Evolutionary conservation across 2,329 filamentous ascomycete genomes (phyloP).

Genomic region (Ploettnerulaceae sp.): DNA sequence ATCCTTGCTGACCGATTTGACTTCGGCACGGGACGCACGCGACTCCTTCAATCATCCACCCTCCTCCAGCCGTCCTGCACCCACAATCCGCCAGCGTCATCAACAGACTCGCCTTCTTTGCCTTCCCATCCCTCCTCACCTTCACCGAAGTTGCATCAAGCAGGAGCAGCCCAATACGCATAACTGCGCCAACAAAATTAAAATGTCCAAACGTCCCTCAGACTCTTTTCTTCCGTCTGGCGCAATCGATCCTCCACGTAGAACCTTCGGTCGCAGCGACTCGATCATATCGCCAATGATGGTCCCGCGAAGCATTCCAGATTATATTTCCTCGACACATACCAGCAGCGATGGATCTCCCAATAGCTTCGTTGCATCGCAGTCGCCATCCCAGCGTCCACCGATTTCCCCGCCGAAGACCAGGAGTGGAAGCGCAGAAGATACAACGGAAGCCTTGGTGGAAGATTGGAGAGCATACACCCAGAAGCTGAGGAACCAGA

Average conservation of each 20-base stretch:
- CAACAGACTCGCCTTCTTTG: slow-evolving; percentile 14
- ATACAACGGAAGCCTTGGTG: slow-evolving; percentile 24
- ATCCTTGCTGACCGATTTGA: slow-evolving; percentile 1
- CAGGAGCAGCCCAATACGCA: not conserved
- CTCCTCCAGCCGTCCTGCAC: no score
- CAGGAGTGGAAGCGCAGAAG: slow-evolving; percentile 28
- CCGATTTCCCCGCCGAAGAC: slow-evolving; percentile 33
- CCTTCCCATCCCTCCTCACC: not conserved
- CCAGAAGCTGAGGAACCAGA: slow-evolving; percentile 29
- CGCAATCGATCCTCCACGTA: slow-evolving; percentile 21
- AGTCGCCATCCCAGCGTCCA: slow-evolving; percentile 18
- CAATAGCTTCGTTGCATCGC: slow-evolving; percentile 15
- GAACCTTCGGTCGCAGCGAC: slow-evolving; percentile 8
- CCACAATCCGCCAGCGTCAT: no score
- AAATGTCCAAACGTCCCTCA: slow-evolving; percentile 23
- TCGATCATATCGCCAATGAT: slow-evolving; percentile 19
- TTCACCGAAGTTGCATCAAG: not conserved
- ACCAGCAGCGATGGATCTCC: slow-evolving; percentile 11
- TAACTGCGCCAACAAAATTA: not conserved
- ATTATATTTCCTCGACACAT: slow-evolving; percentile 17
- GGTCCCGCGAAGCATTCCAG: slow-evolving; percentile 23
- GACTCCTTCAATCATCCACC: not conserved
- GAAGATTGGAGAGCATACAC: slow-evolving; percentile 33
- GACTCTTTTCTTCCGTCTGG: slow-evolving; percentile 31
- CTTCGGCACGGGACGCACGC: slow-evolving; percentile 5